Evolutionary conservation across 2,329 filamentous ascomycete species (phyloP), one percentile per base, ranked within the genome.

Genomic region (Ceratocystiopsis minuta): DNA sequence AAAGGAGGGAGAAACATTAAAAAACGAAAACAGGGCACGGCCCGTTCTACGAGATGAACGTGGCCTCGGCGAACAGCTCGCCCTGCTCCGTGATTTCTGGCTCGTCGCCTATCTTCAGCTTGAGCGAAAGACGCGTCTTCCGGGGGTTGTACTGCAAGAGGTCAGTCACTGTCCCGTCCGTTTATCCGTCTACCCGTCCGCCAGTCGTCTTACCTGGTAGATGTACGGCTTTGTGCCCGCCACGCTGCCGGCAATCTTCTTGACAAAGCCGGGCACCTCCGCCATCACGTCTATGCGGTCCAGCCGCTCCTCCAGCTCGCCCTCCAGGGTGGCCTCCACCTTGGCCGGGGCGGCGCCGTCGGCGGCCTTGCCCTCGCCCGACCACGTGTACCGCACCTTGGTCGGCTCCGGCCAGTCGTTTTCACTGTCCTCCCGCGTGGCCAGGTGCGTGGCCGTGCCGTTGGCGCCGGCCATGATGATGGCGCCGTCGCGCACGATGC

Each of bases 211-310:
- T 60, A 87, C 84, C 70, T 93, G 90, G 63, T 95, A 98, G 53
- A 98, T 96, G 60, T 95, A 98, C 6, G 90, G 90, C 66, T 86
- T 90, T 24, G 90, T 93, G 48, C 90, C 90, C 4, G 80, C 85
- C 13, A 88, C 84, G 49, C 74, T 79, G 36, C 83, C 83, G 20
- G 93, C 86, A 56, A 98, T 85, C 52, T 78, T 78, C 73, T 98
- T 98, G 59, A 98, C 79, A 54, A 98, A 93, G 28, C 80, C 84
- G 3, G 90, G 90, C 33, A 98, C 81, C 61, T 98, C 87, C 18
- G 82, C 85, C 85, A 98, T 92, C 53, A 98, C 80, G 61, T 98
- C 90, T 49, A 98, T 77, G 49, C 80, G 74, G 60, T 98, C 90
- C 31, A 79, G 63, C 39, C 76, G 74, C 40, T 74, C 64, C 20